Evolutionary conservation across 2,329 filamentous ascomycete species (phyloP).

Genomic region (Phyllosticta paracitricarpa): DNA sequence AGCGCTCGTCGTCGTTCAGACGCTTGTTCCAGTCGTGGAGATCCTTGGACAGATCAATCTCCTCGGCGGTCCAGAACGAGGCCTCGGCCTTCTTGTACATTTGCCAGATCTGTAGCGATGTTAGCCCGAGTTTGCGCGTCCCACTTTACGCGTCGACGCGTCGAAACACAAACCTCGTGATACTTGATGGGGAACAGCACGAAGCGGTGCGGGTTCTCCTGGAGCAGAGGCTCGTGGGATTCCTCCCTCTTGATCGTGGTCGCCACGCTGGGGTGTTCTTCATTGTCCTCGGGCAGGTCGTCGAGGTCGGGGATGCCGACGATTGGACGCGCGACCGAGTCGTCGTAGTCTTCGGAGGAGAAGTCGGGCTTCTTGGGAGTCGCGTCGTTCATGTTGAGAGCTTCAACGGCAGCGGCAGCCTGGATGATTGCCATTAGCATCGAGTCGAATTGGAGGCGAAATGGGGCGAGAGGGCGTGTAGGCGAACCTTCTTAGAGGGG

Average conservation of each 20-base stretch:
- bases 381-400: constrained; percentile 79
- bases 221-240: constrained; percentile 78
- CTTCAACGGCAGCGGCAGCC: constrained; percentile 79
- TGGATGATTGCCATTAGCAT: constrained; percentile 37
- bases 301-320: constrained; percentile 39
- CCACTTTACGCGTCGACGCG: constrained; percentile 23
- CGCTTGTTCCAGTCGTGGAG: constrained; percentile 99
- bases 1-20: constrained; percentile 92
- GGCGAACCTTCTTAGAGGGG: constrained; percentile 60
- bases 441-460: constrained; percentile 20
- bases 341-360: constrained; percentile 51
- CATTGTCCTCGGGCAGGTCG: constrained; percentile 22
- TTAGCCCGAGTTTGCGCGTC: constrained; percentile 17
- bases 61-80: constrained; percentile 99
- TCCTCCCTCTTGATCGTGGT: constrained; percentile 53
- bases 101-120: constrained; percentile 78
- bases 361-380: constrained; percentile 87
- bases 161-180: constrained; percentile 68
- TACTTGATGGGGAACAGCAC: constrained; percentile 99
- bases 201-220: constrained; percentile 93
- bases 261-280: constrained; percentile 43
- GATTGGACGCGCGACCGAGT: constrained; percentile 43
- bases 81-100: constrained; percentile 99
- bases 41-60: constrained; percentile 98
- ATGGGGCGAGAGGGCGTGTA: constrained; percentile 18